Base-by-base conservation (phyloP, 768 basidiomycete genomes). In the Kwoniella heveanensis region DNA sequence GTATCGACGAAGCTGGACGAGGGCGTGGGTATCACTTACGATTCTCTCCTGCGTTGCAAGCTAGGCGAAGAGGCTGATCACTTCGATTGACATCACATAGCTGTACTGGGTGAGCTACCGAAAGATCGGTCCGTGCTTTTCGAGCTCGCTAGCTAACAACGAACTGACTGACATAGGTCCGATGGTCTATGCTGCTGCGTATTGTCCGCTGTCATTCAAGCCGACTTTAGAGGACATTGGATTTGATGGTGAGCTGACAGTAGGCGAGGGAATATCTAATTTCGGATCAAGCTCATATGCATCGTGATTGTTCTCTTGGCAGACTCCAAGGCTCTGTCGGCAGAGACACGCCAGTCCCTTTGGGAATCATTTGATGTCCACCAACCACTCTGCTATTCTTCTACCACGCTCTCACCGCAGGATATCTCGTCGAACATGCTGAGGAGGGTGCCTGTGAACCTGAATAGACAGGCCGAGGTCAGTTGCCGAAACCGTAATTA, bases 1-100 rank as follows among this genome's bases (percentile, higher is more conserved):
- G 96, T 24, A 93, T 99, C n/a, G 96, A 99, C 79, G 96, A 99
- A 78, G 96, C 96, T 0, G 96, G 96, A 0, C 84, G 96, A 58
- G 96, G 96, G 0, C 96, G 78, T 79, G 60, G 66, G 78, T 77
- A 44, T 22, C n/a, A 57, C 17, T 13, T 32, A 10, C 24, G 8
- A 52, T 4, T 9, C 25, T 27, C 51, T n/a, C 7, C 3, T n/a
- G 51, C 25, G 32, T 36, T 36, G 32, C 32, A 36, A 36, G 32
- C 7, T 13, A 36, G 13, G 32, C 4, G 37, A 5, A 47, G 27
- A 13, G 9, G 29, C n/a, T 29, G 49, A 25, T 51, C 5, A 21
- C 9, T 32, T 37, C 29, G 51, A 44, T 27, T 50, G 47, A 32
- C 5, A 37, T 51, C 8, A 12, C 52, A 36, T 37, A 76, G 77